A percentile compares a stretch with the other conserved stretches of the same genome.
Conservation (phyloP, 805 yeast genomes). For the Suhomyces sp. region DNA sequence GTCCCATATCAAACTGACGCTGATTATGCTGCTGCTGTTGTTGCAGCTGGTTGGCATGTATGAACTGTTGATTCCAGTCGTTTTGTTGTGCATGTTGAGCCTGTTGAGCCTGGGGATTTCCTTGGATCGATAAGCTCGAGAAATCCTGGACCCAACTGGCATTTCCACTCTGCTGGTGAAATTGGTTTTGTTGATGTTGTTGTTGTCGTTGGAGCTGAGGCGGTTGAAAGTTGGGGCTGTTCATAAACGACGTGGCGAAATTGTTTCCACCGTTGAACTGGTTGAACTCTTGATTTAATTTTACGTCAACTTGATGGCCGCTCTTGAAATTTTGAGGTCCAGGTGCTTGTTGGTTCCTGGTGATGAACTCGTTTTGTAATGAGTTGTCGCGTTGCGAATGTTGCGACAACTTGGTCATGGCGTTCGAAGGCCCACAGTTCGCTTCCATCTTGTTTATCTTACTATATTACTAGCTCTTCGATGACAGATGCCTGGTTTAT, state of each 20-base stretch:
- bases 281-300: constrained; percentile 39
- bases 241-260: constrained; percentile 16
- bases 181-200: constrained; percentile 8
- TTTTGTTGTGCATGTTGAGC: constrained; percentile 5
- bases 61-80: constrained; percentile 28
- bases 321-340: constrained; percentile 12
- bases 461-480: neutral
- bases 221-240: constrained; percentile 5
- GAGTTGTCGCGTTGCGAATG: constrained; percentile 42
- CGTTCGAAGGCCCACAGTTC: constrained; percentile 46
- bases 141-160: constrained; percentile 31
- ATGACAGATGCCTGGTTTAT: neutral
- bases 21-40: constrained; percentile 8
- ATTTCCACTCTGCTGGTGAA: constrained; percentile 4
- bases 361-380: constrained; percentile 30
- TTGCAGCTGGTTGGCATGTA: constrained; percentile 13
- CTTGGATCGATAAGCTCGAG: constrained; percentile 19
- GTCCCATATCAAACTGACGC: neutral
- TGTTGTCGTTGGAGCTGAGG: constrained; percentile 10
- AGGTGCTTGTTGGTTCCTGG: constrained; percentile 6
- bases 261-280: constrained; percentile 22
- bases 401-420: constrained; percentile 39
- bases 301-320: constrained; percentile 25
- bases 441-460: constrained; percentile 25
- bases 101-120: constrained; percentile 1